phyloP scores from a whole-genome alignment of 116 monocot genomes.

The Dioscorea cayenensis region DNA sequence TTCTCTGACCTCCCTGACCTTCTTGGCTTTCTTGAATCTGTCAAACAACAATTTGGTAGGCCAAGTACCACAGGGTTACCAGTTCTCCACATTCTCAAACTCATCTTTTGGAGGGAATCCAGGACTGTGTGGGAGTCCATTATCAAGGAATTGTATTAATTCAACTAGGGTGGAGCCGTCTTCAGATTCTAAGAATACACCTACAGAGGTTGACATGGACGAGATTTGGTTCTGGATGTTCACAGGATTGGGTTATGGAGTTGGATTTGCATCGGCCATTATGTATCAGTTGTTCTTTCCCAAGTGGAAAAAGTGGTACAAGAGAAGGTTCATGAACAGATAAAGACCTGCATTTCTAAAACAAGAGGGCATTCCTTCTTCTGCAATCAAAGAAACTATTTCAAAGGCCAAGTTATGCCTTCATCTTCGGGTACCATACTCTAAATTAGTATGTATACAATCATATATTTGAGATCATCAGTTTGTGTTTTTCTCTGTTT shows the following conservation, averaged over 20 bases:
- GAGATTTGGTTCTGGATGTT: conserved; percentile 11
- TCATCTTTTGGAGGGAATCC: conserved; percentile 28
- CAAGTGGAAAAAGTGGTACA: background rate
- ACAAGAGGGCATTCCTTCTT: too few relatives aligned
- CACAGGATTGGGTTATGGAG: conserved; percentile 17
- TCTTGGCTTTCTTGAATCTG: conserved; percentile 40
- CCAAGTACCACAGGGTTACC: conserved; percentile 24
- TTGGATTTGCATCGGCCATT: conserved; percentile 14
- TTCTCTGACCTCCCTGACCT: conserved; percentile 23
- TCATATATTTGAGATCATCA: too few relatives aligned
- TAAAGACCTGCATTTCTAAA: background rate
- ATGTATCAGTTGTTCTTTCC: background rate
- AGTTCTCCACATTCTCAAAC: conserved; percentile 36
- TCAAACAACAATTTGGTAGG: conserved; percentile 42
- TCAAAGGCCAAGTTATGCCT: too few relatives aligned
- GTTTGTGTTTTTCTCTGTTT: too few relatives aligned
- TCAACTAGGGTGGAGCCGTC: background rate
- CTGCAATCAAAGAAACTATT: too few relatives aligned
- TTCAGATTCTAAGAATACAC: background rate
- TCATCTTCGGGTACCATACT: too few relatives aligned
- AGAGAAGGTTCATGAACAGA: background rate
- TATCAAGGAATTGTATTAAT: conserved; percentile 2
- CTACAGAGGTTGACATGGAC: background rate
- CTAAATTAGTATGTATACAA: too few relatives aligned
- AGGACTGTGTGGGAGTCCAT: conserved; percentile 41